Evolutionary conservation across 345 rosid genomes (phyloP), one percentile per base, ranked within the genome.

Genomic region (Arabidopsis arenosa): DNA sequence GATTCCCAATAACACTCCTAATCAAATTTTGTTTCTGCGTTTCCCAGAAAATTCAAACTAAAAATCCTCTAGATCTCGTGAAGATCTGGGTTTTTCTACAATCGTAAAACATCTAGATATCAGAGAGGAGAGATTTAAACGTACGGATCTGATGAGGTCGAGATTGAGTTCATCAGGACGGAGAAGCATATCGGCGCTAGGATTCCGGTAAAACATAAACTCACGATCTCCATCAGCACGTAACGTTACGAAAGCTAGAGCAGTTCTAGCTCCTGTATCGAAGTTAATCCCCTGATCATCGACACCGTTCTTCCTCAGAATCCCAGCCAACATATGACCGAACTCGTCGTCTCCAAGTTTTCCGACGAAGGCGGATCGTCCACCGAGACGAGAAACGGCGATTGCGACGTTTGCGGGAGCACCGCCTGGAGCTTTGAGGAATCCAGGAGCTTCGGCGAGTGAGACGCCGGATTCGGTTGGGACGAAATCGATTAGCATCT

Each of bases 121-220:
- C 75, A 64, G 52, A 66, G 57, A 66, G 21, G 52, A 48, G 5
- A 14, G 39, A 36, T 36, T 36, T 36, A 36, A 30, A 74, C 70
- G 45, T 57, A 86, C 93, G 81, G 84, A 61, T 81, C 83, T 78
- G 78, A 90, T 83, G 60, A 88, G 84, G 48, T 83, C 70, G 9
- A 78, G 59, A 49, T 86, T 79, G 13, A 90, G 85, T 70, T 86
- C 91, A n/a, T 88, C 84, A 39, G 86, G 83, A 3, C 55, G 74
- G 74, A 89, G 87, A 55, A 89, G 88, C 90, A 91, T 89, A 72
- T 87, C 89, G 40, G 94, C 93, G 73, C 92, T 89, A 4, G 94
- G 91, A 72, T 89, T 85, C 21, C 89, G 81, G 71, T 79, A 87
- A 62, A 87, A 89, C 86, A 91, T 80, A 80, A 89, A 91, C 70